phyloP scores from a whole-genome alignment of 2,329 filamentous ascomycete species.

The Colletotrichum melonis region DNA sequence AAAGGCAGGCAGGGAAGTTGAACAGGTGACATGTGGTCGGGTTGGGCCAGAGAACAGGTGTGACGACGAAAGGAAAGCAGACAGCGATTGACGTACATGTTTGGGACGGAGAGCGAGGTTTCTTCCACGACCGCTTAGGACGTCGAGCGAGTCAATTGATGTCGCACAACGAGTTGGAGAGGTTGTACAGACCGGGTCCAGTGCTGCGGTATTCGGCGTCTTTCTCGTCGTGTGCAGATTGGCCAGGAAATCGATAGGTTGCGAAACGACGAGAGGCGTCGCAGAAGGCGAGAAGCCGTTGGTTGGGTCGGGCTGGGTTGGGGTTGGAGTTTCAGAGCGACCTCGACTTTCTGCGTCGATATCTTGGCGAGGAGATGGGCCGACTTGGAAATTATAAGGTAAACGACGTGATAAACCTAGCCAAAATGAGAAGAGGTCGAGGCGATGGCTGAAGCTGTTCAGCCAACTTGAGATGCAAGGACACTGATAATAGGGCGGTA shows the following conservation, averaged over 20 bases:
- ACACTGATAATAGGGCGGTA: background rate
- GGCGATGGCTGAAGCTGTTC: background rate
- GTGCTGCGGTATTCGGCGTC: conserved; percentile 33
- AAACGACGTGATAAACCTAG: background rate
- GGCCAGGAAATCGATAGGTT: conserved; percentile 12
- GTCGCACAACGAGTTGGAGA: conserved; percentile 20
- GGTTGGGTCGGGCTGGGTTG: conserved; percentile 28
- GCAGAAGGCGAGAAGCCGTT: conserved; percentile 32
- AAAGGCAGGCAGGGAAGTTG: background rate
- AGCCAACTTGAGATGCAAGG: background rate
- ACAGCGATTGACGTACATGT: conserved; percentile 18
- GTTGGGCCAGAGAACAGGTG: background rate
- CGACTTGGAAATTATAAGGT: background rate
- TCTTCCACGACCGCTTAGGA: background rate
- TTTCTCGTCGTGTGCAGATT: conserved; percentile 25
- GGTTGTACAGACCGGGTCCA: conserved; percentile 23
- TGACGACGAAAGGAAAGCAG: conserved; percentile 1
- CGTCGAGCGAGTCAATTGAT: background rate
- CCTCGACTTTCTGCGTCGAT: background rate
- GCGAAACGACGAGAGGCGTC: conserved; percentile 25
- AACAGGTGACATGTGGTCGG: background rate
- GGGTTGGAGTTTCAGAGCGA: conserved; percentile 18
- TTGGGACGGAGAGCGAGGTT: background rate
- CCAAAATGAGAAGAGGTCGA: background rate
- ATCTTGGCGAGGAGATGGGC: conserved; percentile 10